Evolutionary conservation across 116 monocot species (phyloP).

Genomic region (Trichopus zeylanicus): DNA sequence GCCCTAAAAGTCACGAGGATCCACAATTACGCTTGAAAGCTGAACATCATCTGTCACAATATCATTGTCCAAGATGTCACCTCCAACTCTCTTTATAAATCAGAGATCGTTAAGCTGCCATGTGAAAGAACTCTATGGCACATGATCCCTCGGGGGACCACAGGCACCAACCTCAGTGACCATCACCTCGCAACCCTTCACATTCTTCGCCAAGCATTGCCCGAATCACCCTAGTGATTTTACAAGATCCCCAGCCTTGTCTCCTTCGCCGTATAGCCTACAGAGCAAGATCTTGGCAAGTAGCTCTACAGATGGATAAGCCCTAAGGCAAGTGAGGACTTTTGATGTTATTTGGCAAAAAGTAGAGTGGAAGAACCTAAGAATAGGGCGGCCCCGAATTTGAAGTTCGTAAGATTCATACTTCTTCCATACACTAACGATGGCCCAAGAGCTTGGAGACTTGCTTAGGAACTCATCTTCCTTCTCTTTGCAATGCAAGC

Average conservation of each 20-base stretch:
- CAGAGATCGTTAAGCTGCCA: constrained; percentile 17
- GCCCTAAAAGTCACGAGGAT: constrained; percentile 25
- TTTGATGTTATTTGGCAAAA: constrained; percentile 10
- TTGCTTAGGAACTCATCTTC: constrained; percentile 5
- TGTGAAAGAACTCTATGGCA: constrained; percentile 1
- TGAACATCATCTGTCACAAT: not conserved
- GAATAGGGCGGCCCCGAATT: constrained; percentile 6
- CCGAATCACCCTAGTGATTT: constrained; percentile 17
- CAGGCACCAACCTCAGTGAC: constrained; percentile 7
- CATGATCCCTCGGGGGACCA: constrained; percentile 10
- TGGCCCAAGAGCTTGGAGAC: constrained; percentile 17
- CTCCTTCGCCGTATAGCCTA: constrained; percentile 25
- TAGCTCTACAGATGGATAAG: not conserved
- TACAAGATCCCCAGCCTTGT: constrained; percentile 16
- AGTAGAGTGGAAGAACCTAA: constrained; percentile 10
- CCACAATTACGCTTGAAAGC: constrained; percentile 3
- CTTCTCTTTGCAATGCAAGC: constrained; percentile 4
- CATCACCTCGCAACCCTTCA: constrained; percentile 20
- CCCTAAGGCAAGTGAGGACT: constrained; percentile 13
- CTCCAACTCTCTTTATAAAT: constrained; percentile 10
- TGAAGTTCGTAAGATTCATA: constrained; percentile 24
- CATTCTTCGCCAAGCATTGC: not conserved
- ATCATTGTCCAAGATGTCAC: not conserved
- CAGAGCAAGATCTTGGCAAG: constrained; percentile 12
- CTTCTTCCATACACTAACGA: constrained; percentile 29